Evolutionary conservation across 2,329 filamentous ascomycete genomes (phyloP).

Genomic region (Pseudogymnoascus sp.): DNA sequence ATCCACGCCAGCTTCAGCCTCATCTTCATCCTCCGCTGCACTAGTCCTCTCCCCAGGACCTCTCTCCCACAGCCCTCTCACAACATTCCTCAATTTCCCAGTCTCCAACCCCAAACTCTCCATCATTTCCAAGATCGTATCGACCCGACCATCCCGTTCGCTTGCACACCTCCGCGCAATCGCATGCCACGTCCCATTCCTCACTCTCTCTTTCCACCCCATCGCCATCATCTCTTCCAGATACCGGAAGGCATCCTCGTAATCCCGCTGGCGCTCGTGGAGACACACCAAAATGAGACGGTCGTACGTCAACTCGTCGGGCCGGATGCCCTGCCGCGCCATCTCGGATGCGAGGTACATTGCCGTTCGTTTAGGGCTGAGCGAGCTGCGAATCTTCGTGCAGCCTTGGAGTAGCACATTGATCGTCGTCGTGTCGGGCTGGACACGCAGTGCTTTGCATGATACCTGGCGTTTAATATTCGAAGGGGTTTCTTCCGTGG

Average conservation of each 20-base stretch:
- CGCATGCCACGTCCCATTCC: slow-evolving; percentile 12
- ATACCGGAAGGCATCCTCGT: slow-evolving; percentile 42
- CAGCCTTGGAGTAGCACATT: slow-evolving; percentile 51
- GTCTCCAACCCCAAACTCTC: slow-evolving; percentile 6
- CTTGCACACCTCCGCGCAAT: slow-evolving; percentile 25
- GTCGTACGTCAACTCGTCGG: slow-evolving; percentile 55
- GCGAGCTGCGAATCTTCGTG: slow-evolving; percentile 24
- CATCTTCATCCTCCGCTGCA: slow-evolving; percentile 2
- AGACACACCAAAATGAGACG: slow-evolving; percentile 52
- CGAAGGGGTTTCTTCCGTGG: neutral
- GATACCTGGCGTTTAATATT: neutral
- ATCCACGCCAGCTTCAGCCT: slow-evolving; percentile 8
- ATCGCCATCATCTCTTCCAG: slow-evolving; percentile 42
- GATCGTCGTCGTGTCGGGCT: slow-evolving; percentile 44
- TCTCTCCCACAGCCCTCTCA: neutral
- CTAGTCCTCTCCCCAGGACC: slow-evolving; percentile 12
- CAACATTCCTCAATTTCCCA: neutral
- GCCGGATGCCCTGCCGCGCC: slow-evolving; percentile 45
- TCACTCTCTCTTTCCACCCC: slow-evolving; percentile 25
- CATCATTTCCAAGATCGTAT: neutral
- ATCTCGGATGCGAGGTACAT: slow-evolving; percentile 59
- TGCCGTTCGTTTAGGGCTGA: slow-evolving; percentile 35
- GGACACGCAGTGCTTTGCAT: neutral
- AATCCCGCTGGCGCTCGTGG: slow-evolving; percentile 31
- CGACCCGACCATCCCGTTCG: slow-evolving; percentile 28